phyloP scores from a whole-genome alignment of 2,329 filamentous ascomycete genomes.

The Cladosporium sp. region DNA sequence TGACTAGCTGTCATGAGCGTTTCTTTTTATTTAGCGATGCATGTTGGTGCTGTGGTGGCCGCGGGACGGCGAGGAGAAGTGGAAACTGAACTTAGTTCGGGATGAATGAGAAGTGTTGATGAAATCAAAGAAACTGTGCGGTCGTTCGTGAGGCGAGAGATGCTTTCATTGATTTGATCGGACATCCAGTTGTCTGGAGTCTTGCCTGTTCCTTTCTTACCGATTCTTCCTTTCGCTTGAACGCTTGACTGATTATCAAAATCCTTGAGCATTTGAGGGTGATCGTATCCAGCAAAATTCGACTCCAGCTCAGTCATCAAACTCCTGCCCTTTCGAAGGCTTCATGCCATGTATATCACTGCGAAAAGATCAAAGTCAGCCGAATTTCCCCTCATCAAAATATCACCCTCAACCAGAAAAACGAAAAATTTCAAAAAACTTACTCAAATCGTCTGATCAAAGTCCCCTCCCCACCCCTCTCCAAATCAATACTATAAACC shows the following conservation, averaged over 20 bases:
- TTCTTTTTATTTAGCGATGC: background rate
- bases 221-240: conserved; percentile 19
- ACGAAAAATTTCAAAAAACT: conserved; percentile 45
- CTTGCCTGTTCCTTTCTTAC: no score
- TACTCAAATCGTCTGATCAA: conserved; percentile 91
- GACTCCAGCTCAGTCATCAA: conserved; percentile 20
- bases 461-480: conserved; percentile 87
- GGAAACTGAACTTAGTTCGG: background rate
- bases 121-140: background rate
- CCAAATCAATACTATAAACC: conserved; percentile 91
- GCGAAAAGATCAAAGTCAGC: background rate
- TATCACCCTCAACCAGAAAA: no score
- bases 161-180: background rate
- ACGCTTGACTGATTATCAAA: conserved; percentile 16
- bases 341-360: conserved; percentile 32
- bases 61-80: background rate
- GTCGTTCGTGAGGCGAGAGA: background rate
- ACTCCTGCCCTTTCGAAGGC: conserved; percentile 25
- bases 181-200: no score
- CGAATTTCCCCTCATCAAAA: no score
- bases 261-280: background rate
- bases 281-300: background rate
- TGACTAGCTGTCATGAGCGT: background rate
- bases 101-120: conserved; percentile 1
- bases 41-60: background rate